These are phyloP conservation scores for Schizosaccharomyces cryophilus DNA, from an alignment of 805 yeast species.

Conservation along the genomic window DNA sequence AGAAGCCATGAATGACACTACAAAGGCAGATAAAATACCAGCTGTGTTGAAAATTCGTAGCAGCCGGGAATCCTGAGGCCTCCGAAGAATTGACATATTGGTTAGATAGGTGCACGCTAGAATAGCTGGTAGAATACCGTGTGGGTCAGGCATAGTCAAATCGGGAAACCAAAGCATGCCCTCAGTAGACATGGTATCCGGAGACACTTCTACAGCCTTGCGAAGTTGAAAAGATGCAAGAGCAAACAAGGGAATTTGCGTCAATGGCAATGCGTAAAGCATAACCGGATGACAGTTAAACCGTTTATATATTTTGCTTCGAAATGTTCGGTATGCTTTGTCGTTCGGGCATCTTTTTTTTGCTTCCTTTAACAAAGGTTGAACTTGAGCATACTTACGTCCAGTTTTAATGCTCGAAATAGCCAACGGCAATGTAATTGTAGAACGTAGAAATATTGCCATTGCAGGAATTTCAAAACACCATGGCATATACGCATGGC, in stretches of 20 bases:
- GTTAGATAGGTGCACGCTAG: background rate
- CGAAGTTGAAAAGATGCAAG: background rate
- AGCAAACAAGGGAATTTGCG: background rate
- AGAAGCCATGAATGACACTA: background rate
- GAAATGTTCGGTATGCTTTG: background rate
- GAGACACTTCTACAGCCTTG: background rate
- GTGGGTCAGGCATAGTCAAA: background rate
- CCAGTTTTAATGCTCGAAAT: background rate
- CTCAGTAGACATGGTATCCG: background rate
- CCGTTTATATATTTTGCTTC: background rate
- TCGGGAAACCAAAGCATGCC: constrained; percentile 1
- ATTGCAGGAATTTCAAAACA: background rate
- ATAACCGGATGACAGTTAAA: background rate
- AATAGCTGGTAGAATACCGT: background rate
- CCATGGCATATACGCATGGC: background rate
- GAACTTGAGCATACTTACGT: background rate
- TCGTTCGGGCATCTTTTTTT: background rate
- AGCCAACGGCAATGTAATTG: background rate
- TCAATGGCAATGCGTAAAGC: background rate
- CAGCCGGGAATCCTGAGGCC: background rate
- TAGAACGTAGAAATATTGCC: background rate
- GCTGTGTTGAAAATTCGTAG: background rate
- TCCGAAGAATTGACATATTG: background rate
- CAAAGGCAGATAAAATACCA: background rate
- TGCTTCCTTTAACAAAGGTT: background rate